These are phyloP conservation scores for Astrothelium macrocarpum DNA, from an alignment of 495 filamentous ascomycete genomes.

Conservation along the genomic window DNA sequence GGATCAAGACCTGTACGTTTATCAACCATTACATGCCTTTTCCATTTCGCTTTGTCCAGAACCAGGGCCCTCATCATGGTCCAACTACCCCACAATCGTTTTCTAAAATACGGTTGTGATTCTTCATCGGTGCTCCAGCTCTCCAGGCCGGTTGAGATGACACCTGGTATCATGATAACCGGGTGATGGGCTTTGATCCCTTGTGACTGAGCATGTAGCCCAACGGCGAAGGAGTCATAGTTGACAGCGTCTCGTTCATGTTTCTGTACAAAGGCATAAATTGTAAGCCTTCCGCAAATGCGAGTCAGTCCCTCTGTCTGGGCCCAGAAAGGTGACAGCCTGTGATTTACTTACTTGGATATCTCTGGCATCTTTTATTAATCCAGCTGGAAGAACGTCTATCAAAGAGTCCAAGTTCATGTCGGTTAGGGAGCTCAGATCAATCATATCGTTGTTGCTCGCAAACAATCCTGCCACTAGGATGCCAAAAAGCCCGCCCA, in stretches of 20 bases:
- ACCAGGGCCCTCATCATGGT: conserved; percentile 95
- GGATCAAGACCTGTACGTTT: conserved; percentile 85
- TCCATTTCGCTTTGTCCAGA: conserved; percentile 87
- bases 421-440: conserved; percentile 67
- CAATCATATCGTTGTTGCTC: conserved; percentile 71
- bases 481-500: conserved; percentile 79
- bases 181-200: conserved; percentile 77
- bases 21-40: conserved; percentile 93
- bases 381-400: conserved; percentile 71
- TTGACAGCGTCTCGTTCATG: conserved; percentile 77
- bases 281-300: neutral
- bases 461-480: conserved; percentile 76
- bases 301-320: conserved; percentile 4
- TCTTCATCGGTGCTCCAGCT: conserved; percentile 81
- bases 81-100: conserved; percentile 94
- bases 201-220: conserved; percentile 69
- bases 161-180: conserved; percentile 92
- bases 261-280: conserved; percentile 39
- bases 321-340: neutral
- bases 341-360: conserved; percentile 50
- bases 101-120: conserved; percentile 84
- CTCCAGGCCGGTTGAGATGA: conserved; percentile 94
- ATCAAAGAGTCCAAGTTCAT: conserved; percentile 74
- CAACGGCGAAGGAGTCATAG: conserved; percentile 89
- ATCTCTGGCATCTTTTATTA: conserved; percentile 73